phyloP scores from a whole-genome alignment of 2,329 filamentous ascomycete species.

The Sclerotinia nivalis region DNA sequence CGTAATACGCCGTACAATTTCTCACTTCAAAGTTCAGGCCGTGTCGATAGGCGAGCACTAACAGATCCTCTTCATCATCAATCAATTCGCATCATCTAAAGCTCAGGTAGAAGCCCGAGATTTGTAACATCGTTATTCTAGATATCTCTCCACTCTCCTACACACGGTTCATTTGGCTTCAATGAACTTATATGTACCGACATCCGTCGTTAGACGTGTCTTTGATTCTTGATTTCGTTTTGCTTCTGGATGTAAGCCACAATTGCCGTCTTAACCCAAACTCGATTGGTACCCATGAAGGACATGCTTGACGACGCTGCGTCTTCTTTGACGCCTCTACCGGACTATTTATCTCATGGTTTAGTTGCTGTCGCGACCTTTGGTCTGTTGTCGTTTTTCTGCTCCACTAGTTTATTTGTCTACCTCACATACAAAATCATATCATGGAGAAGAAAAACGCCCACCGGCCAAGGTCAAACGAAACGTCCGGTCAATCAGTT shows the following conservation, averaged over 20 bases:
- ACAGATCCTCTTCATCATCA: background rate
- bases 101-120: background rate
- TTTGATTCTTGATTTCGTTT: background rate
- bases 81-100: slow-evolving; percentile 6
- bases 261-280: background rate
- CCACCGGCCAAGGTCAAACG: slow-evolving; percentile 17
- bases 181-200: slow-evolving; percentile 13
- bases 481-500: slow-evolving; percentile 60
- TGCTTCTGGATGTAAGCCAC: background rate
- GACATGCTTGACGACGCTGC: slow-evolving; percentile 29
- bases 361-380: slow-evolving; percentile 49
- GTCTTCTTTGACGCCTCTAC: slow-evolving; percentile 36
- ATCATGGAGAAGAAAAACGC: slow-evolving; percentile 31
- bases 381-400: slow-evolving; percentile 50
- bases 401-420: slow-evolving; percentile 46
- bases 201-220: background rate
- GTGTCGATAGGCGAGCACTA: background rate
- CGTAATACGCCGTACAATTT: background rate
- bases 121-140: background rate
- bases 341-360: slow-evolving; percentile 41
- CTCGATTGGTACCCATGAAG: background rate
- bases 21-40: background rate
- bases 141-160: slow-evolving; percentile 10
- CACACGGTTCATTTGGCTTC: background rate
- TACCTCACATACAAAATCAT: slow-evolving; percentile 45